Evolutionary conservation across 2,329 filamentous ascomycete genomes (phyloP).

Genomic region (Coniochaeta sp.): DNA sequence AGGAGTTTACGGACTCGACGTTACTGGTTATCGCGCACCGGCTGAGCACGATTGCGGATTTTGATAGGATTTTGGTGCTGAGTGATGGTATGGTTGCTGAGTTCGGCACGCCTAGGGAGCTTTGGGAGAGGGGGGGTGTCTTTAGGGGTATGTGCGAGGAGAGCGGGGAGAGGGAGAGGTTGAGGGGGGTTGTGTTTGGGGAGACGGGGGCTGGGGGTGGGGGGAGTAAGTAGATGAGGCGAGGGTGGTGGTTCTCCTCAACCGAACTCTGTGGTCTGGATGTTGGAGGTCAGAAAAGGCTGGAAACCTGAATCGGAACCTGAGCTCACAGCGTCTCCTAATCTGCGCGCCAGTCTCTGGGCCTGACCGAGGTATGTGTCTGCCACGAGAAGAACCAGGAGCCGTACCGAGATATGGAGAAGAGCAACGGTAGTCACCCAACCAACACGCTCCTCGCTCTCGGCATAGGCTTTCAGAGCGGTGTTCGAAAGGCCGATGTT

Average conservation of each 20-base stretch:
- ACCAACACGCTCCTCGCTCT: too few relatives aligned
- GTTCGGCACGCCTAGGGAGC: constrained; percentile 56
- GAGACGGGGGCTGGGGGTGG: neutral
- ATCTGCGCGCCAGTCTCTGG: too few relatives aligned
- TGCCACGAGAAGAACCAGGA: too few relatives aligned
- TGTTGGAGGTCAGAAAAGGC: too few relatives aligned
- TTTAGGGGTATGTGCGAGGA: constrained; percentile 59
- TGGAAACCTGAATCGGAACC: too few relatives aligned
- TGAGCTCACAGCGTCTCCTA: too few relatives aligned
- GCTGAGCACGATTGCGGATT: constrained; percentile 69
- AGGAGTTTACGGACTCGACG: constrained; percentile 63
- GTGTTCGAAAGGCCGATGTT: too few relatives aligned
- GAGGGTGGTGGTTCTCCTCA: neutral
- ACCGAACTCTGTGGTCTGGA: too few relatives aligned
- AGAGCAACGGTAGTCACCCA: too few relatives aligned
- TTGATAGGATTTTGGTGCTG: constrained; percentile 67
- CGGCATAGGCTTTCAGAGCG: too few relatives aligned
- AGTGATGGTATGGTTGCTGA: constrained; percentile 61
- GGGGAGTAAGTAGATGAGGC: neutral
- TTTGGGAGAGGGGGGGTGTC: constrained; percentile 47
- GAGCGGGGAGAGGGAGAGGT: constrained; percentile 50
- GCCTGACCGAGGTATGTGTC: too few relatives aligned
- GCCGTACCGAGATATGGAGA: too few relatives aligned
- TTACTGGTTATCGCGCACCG: constrained; percentile 70
- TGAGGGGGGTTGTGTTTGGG: constrained; percentile 37